Base-by-base conservation (phyloP, 495 filamentous ascomycete genomes). In the Aspergillus baeticus region DNA sequence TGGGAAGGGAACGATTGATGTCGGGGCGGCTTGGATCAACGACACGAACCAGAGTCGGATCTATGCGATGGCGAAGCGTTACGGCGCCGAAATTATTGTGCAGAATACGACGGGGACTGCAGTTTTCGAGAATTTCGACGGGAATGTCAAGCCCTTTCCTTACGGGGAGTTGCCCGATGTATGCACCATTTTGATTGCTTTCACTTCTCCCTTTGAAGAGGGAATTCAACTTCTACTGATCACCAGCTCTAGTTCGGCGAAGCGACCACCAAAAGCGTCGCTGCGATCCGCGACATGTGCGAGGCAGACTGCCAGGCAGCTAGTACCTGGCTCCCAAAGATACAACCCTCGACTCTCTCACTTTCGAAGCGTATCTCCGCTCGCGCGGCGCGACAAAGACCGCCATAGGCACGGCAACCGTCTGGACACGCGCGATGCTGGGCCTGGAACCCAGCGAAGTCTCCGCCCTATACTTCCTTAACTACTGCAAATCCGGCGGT, bases 11-110 rank as follows among this genome's bases (percentile, higher is more conserved):
- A n/a, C 36, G 1, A 41, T 46, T 15, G 77, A 81, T 34, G 53
- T 82, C 17, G 80, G 79, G 2, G 79, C 76, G 0, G 76, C 76
- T 1, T 82, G 79, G 80, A 76, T 81, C 51, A 83, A 82, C 61
- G 71, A 79, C 45, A 74, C 67, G 2, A 81, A 70, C 41, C 81
- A 84, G 54, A 62, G 51, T n/a, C 62, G 63, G 34, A 70, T 82
- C 14, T 70, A 58, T 49, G 59, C 54, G 0, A 55, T 79, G 6
- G 72, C 71, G 0, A 59, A 67, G 43, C 36, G 61, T 1, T 76
- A 67, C 42, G 72, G 70, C 0, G 58, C 72, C 5, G 71, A 82
- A 26, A 49, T 77, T 0, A 62, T 78, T n/a, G 60, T 67, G 50
- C 80, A 83, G 61, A 73, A 77, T 33, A 74, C 65, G 0, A 31